These are phyloP conservation scores for Hanseniaspora taiwanica DNA, from an alignment of 805 yeast species.

Conservation along the genomic window DNA sequence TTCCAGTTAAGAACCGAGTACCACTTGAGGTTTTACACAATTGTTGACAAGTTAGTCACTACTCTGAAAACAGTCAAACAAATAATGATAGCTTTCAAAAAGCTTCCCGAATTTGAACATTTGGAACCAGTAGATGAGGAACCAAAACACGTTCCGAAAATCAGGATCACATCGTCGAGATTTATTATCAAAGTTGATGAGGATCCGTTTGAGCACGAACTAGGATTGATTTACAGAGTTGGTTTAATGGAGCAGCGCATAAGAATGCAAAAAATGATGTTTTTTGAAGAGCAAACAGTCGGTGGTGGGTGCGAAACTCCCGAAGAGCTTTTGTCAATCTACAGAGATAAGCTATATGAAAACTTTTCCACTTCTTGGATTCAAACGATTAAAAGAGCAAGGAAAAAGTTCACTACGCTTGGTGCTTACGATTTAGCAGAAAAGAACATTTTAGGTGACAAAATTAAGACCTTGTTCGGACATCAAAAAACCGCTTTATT, in stretches of 20 bases:
- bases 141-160: conserved; percentile 26
- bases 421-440: conserved; percentile 14
- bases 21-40: conserved; percentile 31
- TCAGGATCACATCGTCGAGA: conserved; percentile 28
- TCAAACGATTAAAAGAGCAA: conserved; percentile 21
- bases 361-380: conserved; percentile 32
- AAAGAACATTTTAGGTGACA: conserved; percentile 10
- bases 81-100: conserved; percentile 29
- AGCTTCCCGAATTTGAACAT: conserved; percentile 17
- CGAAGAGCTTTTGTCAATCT: conserved; percentile 3
- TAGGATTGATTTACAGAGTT: conserved; percentile 42
- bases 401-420: conserved; percentile 16
- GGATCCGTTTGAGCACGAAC: conserved; percentile 52
- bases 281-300: conserved; percentile 13
- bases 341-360: conserved; percentile 16
- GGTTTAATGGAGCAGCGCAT: conserved; percentile 45
- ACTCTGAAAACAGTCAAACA: conserved; percentile 36
- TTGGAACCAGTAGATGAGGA: conserved; percentile 17
- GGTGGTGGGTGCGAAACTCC: background rate
- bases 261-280: conserved; percentile 28
- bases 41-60: conserved; percentile 37
- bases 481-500: conserved; percentile 18
- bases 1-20: conserved; percentile 22
- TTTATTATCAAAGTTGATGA: conserved; percentile 41
- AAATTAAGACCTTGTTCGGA: conserved; percentile 12